Conservation (phyloP, 2,329 filamentous ascomycete genomes). For the Neoscytalidium dimidiatum region DNA sequence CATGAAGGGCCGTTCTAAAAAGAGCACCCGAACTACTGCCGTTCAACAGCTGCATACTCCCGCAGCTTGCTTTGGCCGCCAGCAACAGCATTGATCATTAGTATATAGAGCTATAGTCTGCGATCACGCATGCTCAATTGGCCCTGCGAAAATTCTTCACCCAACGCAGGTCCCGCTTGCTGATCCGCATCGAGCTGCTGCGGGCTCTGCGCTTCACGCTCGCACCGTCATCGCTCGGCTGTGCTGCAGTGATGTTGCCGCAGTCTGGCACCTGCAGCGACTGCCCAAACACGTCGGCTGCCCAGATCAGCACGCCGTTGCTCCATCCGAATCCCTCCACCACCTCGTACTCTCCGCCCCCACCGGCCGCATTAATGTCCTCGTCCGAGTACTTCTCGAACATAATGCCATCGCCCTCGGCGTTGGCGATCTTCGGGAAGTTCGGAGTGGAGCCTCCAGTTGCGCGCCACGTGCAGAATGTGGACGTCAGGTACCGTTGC, state of each 20-base stretch:
- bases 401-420: slow-evolving; percentile 59
- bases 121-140: neutral
- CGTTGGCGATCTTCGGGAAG: slow-evolving; percentile 53
- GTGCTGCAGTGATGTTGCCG: slow-evolving; percentile 13
- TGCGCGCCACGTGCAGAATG: slow-evolving; percentile 70
- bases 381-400: slow-evolving; percentile 70
- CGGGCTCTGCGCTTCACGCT: neutral
- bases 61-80: neutral
- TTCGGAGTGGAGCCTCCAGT: slow-evolving; percentile 63
- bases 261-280: slow-evolving; percentile 56
- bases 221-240: neutral
- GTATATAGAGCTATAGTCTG: neutral
- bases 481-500: slow-evolving; percentile 67
- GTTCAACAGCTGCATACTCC: neutral
- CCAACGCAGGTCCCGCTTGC: slow-evolving; percentile 11
- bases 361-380: slow-evolving; percentile 60
- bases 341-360: slow-evolving; percentile 69
- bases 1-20: neutral
- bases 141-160: slow-evolving; percentile 7
- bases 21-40: neutral
- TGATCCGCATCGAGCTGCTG: slow-evolving; percentile 15
- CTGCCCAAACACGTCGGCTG: slow-evolving; percentile 62
- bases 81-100: neutral
- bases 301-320: slow-evolving; percentile 69
- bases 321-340: slow-evolving; percentile 73